Evolutionary conservation across 805 yeast species (phyloP).

Genomic region (Wickerhamiella kazuoi): DNA sequence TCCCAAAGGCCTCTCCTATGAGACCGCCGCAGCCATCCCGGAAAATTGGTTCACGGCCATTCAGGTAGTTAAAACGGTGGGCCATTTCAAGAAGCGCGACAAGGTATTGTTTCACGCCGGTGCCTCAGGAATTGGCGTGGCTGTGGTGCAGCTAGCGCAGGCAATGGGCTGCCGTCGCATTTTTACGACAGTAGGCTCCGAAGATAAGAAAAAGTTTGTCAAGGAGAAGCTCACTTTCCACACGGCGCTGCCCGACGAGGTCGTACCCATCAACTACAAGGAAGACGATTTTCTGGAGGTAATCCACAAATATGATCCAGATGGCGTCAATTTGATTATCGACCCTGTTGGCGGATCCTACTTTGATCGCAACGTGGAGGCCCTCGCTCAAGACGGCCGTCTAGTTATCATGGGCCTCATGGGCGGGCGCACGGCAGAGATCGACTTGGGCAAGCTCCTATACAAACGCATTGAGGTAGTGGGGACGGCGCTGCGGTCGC

Average conservation of each 20-base stretch:
- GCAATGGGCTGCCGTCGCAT: conserved; percentile 20
- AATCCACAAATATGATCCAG: conserved; percentile 11
- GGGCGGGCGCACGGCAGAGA: conserved; percentile 12
- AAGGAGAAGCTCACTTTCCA: conserved; percentile 8
- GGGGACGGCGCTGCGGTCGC: conserved; percentile 19
- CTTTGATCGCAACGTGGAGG: conserved; percentile 12
- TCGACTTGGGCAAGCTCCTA: conserved; percentile 12
- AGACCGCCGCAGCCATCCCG: conserved; percentile 20
- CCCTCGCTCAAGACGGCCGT: conserved; percentile 16
- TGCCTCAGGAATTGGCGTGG: conserved; percentile 21
- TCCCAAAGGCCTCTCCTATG: conserved; percentile 14
- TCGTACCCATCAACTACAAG: conserved; percentile 17
- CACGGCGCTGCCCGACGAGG: conserved; percentile 13
- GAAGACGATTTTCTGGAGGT: conserved; percentile 14
- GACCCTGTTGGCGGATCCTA: conserved; percentile 19
- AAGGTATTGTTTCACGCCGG: conserved; percentile 22
- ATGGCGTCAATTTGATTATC: conserved; percentile 19
- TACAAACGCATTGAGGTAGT: conserved; percentile 16
- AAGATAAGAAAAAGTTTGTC: conserved; percentile 14
- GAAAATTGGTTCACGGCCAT: conserved; percentile 24
- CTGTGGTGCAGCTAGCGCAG: conserved; percentile 24
- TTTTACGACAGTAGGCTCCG: conserved; percentile 20
- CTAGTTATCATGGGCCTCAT: conserved; percentile 16
- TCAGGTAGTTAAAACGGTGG: conserved; percentile 19
- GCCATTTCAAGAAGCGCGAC: conserved; percentile 16